Base-by-base conservation (phyloP, 805 yeast genomes). In the Myxozyma sirexii region DNA sequence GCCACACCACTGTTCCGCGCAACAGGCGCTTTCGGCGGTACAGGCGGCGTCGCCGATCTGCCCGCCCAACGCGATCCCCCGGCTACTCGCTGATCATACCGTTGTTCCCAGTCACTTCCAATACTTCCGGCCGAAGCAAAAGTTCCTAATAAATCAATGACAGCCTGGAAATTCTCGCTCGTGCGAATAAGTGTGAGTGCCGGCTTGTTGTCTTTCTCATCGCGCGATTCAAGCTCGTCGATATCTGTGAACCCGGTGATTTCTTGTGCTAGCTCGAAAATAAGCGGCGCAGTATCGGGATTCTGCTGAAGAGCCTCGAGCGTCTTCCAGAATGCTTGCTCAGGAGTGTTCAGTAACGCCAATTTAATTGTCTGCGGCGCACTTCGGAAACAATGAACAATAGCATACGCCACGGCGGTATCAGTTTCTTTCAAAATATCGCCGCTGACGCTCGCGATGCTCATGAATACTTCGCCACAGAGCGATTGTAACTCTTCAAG, bases 71-170 rank as follows among this genome's bases (percentile, higher is more conserved):
- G 48, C 15, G 19, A 13, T 19, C 44, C 26, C 12, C 24, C 33
- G 12, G 27, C 44, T 27, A 15, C 24, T 17, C 57, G 51, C 29
- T 43, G 57, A 26, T 63, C 66, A 29, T 47, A 48, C 26, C 56
- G 47, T 41, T 63, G 66, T 35, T 63, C 66, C 65, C 65, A 60
- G 13, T 63, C 64, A 21, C 51, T 43, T 26, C 64, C 68, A 4
- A 56, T 48, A 23, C 60, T 60, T n/a, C 66, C 70, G n/a, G 63
- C 60, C 23, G 55, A 47, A 23, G 71, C 69, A 41, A 68, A 59
- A 10, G 64, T 66, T 8, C 70, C 71, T 24, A 70, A 60, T 19
- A 63, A 57, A 19, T 60, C 62, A 19, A 63, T 45, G 21, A 69
- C 60, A 15, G 66, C 57, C 24, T 56, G 60, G 50, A 70, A 65